Percentiles rank a stretch among this genome's conserved stretches.
Conservation (phyloP, 169 alveolate species). For the Cryptosporidium ubiquitum region DNA sequence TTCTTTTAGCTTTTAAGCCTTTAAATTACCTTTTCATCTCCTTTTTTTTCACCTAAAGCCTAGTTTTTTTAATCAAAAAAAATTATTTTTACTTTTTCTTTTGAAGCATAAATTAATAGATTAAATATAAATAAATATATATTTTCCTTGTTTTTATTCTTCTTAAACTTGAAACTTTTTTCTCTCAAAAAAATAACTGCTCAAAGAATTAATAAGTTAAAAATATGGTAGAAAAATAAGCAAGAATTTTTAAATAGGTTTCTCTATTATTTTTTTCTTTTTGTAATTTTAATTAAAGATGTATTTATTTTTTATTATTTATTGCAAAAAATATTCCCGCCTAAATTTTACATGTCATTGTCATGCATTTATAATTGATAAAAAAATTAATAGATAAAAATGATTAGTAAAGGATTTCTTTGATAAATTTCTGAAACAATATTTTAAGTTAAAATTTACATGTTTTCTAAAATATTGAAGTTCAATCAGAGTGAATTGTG, state of each 20-base stretch:
- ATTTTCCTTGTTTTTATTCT: too few relatives aligned
- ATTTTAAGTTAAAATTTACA: too few relatives aligned
- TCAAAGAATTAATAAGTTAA: background rate
- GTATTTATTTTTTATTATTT: slow-evolving; percentile 6
- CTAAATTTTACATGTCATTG: slow-evolving; percentile 3
- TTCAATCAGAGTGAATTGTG: too few relatives aligned
- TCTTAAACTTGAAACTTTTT: background rate
- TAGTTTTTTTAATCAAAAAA: too few relatives aligned
- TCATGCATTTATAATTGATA: background rate
- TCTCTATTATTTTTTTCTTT: too few relatives aligned
- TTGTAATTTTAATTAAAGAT: background rate
- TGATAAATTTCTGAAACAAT: background rate
- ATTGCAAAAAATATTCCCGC: background rate
- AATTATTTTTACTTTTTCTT: background rate
- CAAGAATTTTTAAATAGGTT: too few relatives aligned
- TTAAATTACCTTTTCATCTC: too few relatives aligned
- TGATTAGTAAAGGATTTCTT: background rate
- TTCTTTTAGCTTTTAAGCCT: background rate
- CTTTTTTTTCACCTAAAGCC: background rate
- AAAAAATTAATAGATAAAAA: background rate
- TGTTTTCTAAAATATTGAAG: too few relatives aligned
- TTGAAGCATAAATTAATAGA: background rate
- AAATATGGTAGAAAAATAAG: too few relatives aligned
- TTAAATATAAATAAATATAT: too few relatives aligned
- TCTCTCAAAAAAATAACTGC: background rate